phyloP scores from a whole-genome alignment of 257 asterid genomes.

The Nyctanthes arbortristis region DNA sequence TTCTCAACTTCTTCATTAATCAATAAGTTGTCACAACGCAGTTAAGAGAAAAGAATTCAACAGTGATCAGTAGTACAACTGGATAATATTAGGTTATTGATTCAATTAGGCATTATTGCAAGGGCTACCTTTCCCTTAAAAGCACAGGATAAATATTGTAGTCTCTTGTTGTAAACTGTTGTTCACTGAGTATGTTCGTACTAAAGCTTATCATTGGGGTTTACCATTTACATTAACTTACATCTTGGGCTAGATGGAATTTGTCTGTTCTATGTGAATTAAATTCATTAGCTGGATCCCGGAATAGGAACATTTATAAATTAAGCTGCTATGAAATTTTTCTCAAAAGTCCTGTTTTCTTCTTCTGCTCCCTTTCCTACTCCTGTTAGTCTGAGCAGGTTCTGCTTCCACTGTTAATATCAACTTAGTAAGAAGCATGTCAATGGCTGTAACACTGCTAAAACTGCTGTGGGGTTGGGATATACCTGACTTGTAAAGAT shows the following conservation, averaged over 20 bases:
- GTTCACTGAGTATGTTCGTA: neutral
- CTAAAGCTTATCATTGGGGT: neutral
- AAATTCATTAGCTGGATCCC: neutral
- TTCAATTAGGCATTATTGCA: neutral
- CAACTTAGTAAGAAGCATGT: neutral
- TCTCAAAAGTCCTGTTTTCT: no score
- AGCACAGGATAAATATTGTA: neutral
- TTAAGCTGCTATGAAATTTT: neutral
- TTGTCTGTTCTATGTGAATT: neutral
- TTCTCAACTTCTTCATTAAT: no score
- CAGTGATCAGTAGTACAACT: neutral
- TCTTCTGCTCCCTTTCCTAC: no score
- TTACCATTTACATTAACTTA: no score
- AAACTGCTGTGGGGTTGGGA: neutral
- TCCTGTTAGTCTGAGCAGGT: neutral
- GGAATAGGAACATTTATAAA: neutral
- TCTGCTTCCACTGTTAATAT: neutral
- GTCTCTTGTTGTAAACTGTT: neutral
- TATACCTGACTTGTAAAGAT: neutral
- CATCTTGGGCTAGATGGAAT: neutral
- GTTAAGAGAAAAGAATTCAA: neutral
- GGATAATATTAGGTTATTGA: neutral
- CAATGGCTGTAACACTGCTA: neutral
- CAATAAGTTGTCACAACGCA: no score
- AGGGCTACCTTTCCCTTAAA: neutral